Evolutionary conservation across 352 stramenopile genomes (phyloP).

Genomic region (Saprolegnia parasitica): DNA sequence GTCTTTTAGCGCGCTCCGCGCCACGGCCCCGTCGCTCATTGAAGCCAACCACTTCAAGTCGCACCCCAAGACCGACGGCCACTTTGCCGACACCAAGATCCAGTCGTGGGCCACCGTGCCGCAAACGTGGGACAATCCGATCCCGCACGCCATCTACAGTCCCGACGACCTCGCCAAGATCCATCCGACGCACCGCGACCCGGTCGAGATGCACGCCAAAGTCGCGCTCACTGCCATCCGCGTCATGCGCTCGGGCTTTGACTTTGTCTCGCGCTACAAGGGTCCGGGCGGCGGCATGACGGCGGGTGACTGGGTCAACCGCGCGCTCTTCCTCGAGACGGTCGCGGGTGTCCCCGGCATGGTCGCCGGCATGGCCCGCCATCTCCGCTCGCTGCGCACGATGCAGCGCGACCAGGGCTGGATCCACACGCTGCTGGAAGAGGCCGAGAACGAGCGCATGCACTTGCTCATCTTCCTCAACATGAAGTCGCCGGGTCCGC

Average conservation of each 20-base stretch:
- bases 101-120: neutral
- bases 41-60: conserved; percentile 22
- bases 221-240: conserved; percentile 41
- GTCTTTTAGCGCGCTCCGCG: neutral
- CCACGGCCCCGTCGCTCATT: neutral
- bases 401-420: conserved; percentile 83
- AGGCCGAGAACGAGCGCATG: conserved; percentile 92
- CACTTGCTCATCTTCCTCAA: conserved; percentile 88
- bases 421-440: conserved; percentile 88
- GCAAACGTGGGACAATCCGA: conserved; percentile 38
- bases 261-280: conserved; percentile 47
- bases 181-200: conserved; percentile 37
- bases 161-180: conserved; percentile 36
- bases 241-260: conserved; percentile 42
- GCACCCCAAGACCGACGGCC: conserved; percentile 22
- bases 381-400: conserved; percentile 72
- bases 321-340: conserved; percentile 74
- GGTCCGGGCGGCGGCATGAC: conserved; percentile 50
- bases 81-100: conserved; percentile 16
- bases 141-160: conserved; percentile 44
- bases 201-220: conserved; percentile 39
- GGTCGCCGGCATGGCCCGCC: conserved; percentile 58
- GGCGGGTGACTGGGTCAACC: conserved; percentile 55
- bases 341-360: conserved; percentile 68
- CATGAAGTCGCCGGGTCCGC: conserved; percentile 74